Conservation (phyloP, 768 basidiomycete species). For the Trametes cubensis region DNA sequence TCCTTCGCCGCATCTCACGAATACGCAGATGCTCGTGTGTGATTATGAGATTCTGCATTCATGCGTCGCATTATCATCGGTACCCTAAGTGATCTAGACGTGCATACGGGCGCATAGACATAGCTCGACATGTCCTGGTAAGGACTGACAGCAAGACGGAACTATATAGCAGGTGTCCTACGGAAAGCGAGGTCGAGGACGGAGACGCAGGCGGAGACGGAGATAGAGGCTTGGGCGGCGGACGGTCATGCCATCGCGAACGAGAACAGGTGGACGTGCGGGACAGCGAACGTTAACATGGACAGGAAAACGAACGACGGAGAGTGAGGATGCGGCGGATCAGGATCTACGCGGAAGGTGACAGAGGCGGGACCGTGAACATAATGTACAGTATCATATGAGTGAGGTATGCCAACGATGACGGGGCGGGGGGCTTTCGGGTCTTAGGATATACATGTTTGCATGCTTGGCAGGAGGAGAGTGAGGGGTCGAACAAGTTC, state of each 20-base stretch:
- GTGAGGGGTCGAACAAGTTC: no score
- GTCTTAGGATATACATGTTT: background rate
- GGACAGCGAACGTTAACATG: background rate
- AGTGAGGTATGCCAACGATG: background rate
- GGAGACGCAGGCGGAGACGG: background rate
- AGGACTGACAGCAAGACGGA: no score
- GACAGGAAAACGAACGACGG: background rate
- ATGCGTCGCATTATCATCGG: no score
- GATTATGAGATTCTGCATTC: no score
- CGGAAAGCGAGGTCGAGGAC: background rate
- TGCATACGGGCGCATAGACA: no score
- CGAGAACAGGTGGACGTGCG: background rate
- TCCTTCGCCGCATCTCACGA: no score
- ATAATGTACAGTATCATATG: slow-evolving; percentile 1
- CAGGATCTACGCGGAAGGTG: background rate
- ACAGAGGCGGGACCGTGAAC: background rate
- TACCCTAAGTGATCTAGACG: no score
- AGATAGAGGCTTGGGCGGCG: background rate
- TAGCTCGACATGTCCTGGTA: no score
- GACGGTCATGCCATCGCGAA: background rate
- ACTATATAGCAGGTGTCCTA: no score
- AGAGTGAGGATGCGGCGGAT: background rate
- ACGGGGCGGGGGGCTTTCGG: background rate
- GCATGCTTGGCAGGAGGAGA: background rate
- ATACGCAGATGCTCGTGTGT: no score